Evolutionary conservation across 2,329 filamentous ascomycete species (phyloP).

Genomic region (Macrophomina tecta): DNA sequence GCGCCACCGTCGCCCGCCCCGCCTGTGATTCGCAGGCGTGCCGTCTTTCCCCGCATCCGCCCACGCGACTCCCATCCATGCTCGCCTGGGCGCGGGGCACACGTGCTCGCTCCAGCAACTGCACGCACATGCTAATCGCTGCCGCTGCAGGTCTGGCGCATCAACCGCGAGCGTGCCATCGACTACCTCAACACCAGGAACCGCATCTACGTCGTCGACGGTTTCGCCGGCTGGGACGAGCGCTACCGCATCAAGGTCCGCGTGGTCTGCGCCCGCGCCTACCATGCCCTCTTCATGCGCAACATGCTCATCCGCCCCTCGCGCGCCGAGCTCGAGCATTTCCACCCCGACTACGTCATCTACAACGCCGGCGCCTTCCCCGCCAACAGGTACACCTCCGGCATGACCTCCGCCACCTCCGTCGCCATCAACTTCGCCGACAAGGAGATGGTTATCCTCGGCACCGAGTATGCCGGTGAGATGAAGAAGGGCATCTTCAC

Average conservation of each 20-base stretch:
- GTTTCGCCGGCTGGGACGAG: slow-evolving; percentile 97
- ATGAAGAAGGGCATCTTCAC: slow-evolving; percentile 99
- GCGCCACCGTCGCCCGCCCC: not conserved
- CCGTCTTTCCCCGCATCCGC: slow-evolving; percentile 41
- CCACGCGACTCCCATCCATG: slow-evolving; percentile 8
- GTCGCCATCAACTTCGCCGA: slow-evolving; percentile 99
- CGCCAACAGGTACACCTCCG: slow-evolving; percentile 95
- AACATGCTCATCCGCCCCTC: slow-evolving; percentile 99
- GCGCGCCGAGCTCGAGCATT: slow-evolving; percentile 90
- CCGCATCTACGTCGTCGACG: slow-evolving; percentile 98
- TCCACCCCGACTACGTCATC: slow-evolving; percentile 99
- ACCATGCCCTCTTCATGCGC: slow-evolving; percentile 99
- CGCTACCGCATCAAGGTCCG: slow-evolving; percentile 97
- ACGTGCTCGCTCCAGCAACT: slow-evolving; percentile 32
- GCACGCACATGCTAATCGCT: slow-evolving; percentile 39
- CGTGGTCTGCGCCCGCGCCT: slow-evolving; percentile 97
- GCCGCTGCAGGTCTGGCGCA: slow-evolving; percentile 84
- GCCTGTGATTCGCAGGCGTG: slow-evolving; percentile 27
- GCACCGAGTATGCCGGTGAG: slow-evolving; percentile 96
- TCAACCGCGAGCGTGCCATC: slow-evolving; percentile 97
- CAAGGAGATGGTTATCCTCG: slow-evolving; percentile 99
- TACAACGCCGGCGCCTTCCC: slow-evolving; percentile 99
- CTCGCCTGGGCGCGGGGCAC: slow-evolving; percentile 29
- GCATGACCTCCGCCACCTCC: slow-evolving; percentile 98
- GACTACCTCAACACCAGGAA: slow-evolving; percentile 99